Evolutionary conservation across 1,139 yeast genomes (phyloP).

Genomic region (Geotrichum phurueaensis): DNA sequence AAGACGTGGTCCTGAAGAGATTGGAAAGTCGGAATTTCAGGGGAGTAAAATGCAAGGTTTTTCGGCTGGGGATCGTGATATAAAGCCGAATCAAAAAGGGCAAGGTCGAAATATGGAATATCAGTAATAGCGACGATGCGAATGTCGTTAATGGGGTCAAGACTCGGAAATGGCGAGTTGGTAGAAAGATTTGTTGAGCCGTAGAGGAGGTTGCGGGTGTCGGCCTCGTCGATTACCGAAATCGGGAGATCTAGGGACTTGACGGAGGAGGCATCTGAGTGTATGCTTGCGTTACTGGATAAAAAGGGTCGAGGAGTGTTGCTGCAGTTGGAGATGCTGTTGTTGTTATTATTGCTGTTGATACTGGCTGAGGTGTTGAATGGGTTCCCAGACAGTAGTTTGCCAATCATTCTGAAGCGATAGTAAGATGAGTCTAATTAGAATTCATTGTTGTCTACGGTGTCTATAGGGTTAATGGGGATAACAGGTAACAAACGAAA

Average conservation of each 20-base stretch:
- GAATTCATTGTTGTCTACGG: background rate
- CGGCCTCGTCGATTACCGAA: slow-evolving; percentile 29
- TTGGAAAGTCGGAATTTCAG: slow-evolving; percentile 12
- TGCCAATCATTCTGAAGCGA: slow-evolving; percentile 4
- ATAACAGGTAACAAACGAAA: background rate
- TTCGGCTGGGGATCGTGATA: background rate
- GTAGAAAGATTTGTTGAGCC: slow-evolving; percentile 20
- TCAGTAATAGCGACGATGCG: slow-evolving; percentile 27
- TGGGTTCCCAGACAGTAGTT: slow-evolving; percentile 2
- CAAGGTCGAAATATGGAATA: slow-evolving; percentile 22
- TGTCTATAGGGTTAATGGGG: background rate
- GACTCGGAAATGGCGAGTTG: background rate
- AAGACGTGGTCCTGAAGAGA: slow-evolving; percentile 12
- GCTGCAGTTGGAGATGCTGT: background rate
- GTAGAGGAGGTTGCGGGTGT: slow-evolving; percentile 28
- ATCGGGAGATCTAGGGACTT: background rate
- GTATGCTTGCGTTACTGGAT: background rate
- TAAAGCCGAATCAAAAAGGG: slow-evolving; percentile 22
- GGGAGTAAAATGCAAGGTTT: background rate
- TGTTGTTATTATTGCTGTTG: background rate
- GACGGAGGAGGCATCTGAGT: background rate
- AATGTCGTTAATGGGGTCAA: slow-evolving; percentile 23
- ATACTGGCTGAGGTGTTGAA: background rate
- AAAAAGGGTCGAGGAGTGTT: background rate
- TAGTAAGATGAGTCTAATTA: background rate